Percentiles rank a stretch among this genome's conserved stretches.
Conservation (phyloP, 2,329 filamentous ascomycete genomes). For the Berkeleyomyces rouxiae region DNA sequence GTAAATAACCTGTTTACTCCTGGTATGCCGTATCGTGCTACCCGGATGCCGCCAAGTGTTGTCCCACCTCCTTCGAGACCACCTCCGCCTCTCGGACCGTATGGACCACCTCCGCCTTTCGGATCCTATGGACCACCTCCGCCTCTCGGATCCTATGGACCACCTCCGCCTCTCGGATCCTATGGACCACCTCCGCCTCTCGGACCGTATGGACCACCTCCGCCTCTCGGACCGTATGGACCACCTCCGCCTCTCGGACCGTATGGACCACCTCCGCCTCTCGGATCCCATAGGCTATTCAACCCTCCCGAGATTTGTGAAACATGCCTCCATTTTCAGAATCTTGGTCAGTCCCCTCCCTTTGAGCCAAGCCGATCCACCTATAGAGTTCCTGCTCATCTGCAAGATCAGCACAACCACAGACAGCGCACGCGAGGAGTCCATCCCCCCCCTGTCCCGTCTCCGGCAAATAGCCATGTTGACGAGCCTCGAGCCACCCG, state of each 20-base stretch:
- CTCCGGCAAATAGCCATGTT: no score
- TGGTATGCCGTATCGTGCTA: neutral
- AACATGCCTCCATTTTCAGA: no score
- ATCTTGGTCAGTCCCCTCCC: neutral
- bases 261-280: neutral
- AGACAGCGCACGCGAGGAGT: no score
- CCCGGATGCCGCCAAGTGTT: neutral
- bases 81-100: neutral
- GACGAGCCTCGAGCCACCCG: no score
- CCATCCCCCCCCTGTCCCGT: no score
- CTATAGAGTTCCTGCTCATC: no score
- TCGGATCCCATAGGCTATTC: neutral
- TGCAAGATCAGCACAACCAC: no score
- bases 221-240: neutral
- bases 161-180: neutral
- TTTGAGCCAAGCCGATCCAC: no score
- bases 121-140: neutral
- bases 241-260: neutral
- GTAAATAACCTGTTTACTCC: neutral
- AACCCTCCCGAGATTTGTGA: neutral
- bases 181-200: neutral
- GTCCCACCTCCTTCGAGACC: neutral
- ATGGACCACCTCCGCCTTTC: neutral
- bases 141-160: neutral
- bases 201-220: neutral